Evolutionary conservation across 352 stramenopile species (phyloP).

Genomic region (Globisporangium paddicum): DNA sequence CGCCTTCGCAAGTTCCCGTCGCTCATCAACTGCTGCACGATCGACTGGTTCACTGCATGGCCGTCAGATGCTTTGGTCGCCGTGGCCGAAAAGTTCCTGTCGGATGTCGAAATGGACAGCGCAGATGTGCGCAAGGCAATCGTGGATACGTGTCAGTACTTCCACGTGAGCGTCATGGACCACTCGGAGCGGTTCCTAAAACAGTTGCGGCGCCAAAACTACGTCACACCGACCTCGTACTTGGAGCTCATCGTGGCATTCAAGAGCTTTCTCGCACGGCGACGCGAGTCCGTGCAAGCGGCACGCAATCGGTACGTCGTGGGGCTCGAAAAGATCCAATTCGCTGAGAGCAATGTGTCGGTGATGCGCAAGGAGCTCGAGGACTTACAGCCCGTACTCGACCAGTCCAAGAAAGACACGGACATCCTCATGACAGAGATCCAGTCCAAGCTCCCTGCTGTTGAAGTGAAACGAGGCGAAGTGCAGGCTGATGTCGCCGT

Average conservation of each 20-base stretch:
- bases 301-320: conserved; percentile 88
- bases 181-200: conserved; percentile 84
- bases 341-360: conserved; percentile 91
- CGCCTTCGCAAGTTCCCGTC: conserved; percentile 93
- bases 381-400: conserved; percentile 91
- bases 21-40: conserved; percentile 97
- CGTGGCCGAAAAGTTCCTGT: conserved; percentile 92
- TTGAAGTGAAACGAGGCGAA: conserved; percentile 74
- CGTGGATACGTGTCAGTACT: conserved; percentile 91
- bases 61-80: conserved; percentile 90
- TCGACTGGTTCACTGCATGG: conserved; percentile 97
- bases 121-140: conserved; percentile 66
- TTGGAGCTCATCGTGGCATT: conserved; percentile 94
- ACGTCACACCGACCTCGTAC: conserved; percentile 95
- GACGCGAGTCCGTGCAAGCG: conserved; percentile 77
- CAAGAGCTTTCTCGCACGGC: conserved; percentile 84
- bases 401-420: conserved; percentile 90
- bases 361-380: conserved; percentile 94
- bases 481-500: conserved; percentile 81
- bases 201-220: conserved; percentile 88
- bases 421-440: conserved; percentile 94
- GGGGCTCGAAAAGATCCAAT: conserved; percentile 92
- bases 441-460: conserved; percentile 87
- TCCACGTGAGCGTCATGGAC: conserved; percentile 89
- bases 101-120: conserved; percentile 87